Conservation (phyloP, 768 basidiomycete genomes). For the Leccinum variicolor region DNA sequence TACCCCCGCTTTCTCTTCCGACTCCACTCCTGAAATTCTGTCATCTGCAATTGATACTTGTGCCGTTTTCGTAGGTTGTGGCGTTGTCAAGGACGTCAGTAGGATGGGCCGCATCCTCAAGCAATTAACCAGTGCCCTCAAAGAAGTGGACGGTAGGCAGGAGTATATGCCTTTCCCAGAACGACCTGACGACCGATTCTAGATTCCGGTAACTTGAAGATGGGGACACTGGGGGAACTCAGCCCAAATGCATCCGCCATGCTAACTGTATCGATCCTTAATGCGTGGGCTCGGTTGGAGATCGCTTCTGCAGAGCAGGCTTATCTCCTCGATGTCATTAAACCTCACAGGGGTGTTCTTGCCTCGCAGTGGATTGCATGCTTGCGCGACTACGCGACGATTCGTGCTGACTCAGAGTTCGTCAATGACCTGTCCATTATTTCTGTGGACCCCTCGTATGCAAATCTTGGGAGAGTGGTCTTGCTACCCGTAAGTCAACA, state of each 20-base stretch:
- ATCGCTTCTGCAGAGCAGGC: constrained; percentile 68
- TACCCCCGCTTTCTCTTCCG: constrained; percentile 93
- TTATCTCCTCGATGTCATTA: constrained; percentile 79
- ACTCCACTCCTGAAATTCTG: constrained; percentile 93
- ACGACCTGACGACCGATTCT: constrained; percentile 10
- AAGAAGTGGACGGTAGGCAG: constrained; percentile 79
- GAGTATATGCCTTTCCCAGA: not conserved
- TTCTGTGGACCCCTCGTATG: constrained; percentile 77
- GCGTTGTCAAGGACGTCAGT: constrained; percentile 84
- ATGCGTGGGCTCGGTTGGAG: constrained; percentile 94
- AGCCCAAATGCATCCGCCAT: constrained; percentile 95
- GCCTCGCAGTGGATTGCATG: constrained; percentile 85
- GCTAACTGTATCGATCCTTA: constrained; percentile 87
- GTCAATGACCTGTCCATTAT: constrained; percentile 71
- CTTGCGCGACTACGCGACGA: constrained; percentile 88
- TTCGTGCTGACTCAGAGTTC: constrained; percentile 86
- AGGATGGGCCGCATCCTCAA: constrained; percentile 95
- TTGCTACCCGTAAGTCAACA: constrained; percentile 71
- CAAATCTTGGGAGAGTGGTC: constrained; percentile 87
- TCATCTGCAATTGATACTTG: constrained; percentile 92
- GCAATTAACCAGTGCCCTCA: constrained; percentile 80
- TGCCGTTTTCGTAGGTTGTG: constrained; percentile 92
- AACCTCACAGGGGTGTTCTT: constrained; percentile 72
- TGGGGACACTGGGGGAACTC: constrained; percentile 83
- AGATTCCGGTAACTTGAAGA: constrained; percentile 82